Percentiles rank a stretch among this genome's conserved stretches.
Evolutionary conservation across 352 stramenopile genomes (phyloP).

Genomic region (Phytopythium mirpurense): DNA sequence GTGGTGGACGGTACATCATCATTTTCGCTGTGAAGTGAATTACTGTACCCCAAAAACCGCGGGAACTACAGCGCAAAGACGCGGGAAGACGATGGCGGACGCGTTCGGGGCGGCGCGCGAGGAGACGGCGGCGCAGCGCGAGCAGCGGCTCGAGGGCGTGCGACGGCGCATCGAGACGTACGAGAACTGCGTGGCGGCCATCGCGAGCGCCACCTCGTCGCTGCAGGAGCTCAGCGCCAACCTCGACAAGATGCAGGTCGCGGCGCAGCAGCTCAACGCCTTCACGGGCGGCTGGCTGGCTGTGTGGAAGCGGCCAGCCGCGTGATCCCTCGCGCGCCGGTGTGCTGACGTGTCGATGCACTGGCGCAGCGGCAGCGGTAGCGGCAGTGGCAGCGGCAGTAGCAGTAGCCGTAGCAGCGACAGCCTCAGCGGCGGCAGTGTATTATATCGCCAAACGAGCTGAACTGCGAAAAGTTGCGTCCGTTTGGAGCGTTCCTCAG

Average conservation of each 20-base stretch:
- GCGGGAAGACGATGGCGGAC: slow-evolving; percentile 1
- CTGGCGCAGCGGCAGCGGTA: no score
- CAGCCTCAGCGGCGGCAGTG: not conserved
- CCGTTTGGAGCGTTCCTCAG: not conserved
- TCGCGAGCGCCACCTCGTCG: slow-evolving; percentile 45
- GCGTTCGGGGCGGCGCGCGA: slow-evolving; percentile 4
- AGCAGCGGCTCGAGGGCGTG: slow-evolving; percentile 41
- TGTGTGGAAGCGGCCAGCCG: slow-evolving; percentile 53
- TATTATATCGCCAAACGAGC: not conserved
- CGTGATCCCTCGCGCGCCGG: not conserved
- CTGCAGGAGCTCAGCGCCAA: slow-evolving; percentile 63
- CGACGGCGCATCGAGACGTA: slow-evolving; percentile 54
- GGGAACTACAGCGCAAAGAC: not conserved
- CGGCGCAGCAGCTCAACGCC: slow-evolving; percentile 66
- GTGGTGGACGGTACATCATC: no score
- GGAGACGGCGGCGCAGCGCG: slow-evolving; percentile 15
- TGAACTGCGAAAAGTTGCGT: not conserved
- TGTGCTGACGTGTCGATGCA: no score
- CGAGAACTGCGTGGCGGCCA: slow-evolving; percentile 51
- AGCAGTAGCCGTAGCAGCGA: not conserved
- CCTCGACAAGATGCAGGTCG: slow-evolving; percentile 53
- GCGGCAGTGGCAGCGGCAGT: no score
- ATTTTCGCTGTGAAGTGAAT: no score
- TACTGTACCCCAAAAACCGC: slow-evolving; percentile 1
- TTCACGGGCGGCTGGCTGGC: slow-evolving; percentile 69